Evolutionary conservation across 306 rosid genomes (phyloP).

Genomic region (Pyrus pyrifolia): DNA sequence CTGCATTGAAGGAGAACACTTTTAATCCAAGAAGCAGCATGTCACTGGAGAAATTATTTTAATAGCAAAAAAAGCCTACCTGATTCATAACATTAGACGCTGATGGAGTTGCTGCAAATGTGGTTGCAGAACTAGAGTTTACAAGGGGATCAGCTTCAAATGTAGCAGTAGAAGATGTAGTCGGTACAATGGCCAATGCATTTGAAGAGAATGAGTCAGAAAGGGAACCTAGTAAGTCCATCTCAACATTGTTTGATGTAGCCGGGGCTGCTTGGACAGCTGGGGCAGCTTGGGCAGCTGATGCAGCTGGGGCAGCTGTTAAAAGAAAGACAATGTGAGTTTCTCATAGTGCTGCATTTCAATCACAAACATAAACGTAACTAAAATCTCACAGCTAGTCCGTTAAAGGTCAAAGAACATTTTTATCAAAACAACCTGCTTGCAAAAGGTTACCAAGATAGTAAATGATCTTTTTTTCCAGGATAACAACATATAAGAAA

Average conservation of each 20-base stretch:
- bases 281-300: not conserved
- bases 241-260: conserved; percentile 50
- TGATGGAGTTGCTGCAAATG: conserved; percentile 38
- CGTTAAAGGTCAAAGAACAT: not conserved
- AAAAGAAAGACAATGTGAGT: conserved; percentile 23
- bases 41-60: not conserved
- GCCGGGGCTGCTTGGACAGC: conserved; percentile 37
- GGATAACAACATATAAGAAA: not conserved
- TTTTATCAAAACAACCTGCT: not conserved
- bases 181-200: conserved; percentile 65
- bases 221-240: conserved; percentile 74
- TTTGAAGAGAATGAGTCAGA: conserved; percentile 67
- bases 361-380: not conserved
- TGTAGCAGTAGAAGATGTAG: conserved; percentile 33
- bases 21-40: conserved; percentile 10
- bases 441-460: not conserved
- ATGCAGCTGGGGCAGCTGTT: conserved; percentile 39
- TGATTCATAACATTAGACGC: conserved; percentile 45
- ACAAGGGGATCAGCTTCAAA: conserved; percentile 31
- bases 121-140: conserved; percentile 34
- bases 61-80: conserved; percentile 30
- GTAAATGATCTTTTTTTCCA: not conserved
- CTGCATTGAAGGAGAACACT: conserved; percentile 35
- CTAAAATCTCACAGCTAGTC: not conserved
- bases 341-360: conserved; percentile 3